Evolutionary conservation across 805 yeast genomes (phyloP).

Genomic region (Ogataea corticis): DNA sequence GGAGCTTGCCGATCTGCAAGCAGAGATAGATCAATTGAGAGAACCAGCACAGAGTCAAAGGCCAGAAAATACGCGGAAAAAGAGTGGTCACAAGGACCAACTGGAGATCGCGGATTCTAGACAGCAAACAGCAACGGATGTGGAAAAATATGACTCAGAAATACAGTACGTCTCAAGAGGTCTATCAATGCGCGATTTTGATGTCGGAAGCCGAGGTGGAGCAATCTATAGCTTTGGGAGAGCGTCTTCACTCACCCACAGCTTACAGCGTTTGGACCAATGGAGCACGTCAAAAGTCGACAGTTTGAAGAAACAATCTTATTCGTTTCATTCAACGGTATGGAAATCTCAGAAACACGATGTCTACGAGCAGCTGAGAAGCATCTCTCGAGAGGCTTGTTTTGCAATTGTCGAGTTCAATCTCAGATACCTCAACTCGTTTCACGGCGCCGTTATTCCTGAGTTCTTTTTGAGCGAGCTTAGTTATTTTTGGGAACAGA

Average conservation of each 20-base stretch:
- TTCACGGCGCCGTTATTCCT: conserved; percentile 4
- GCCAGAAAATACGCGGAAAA: no score
- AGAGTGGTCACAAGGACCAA: no score
- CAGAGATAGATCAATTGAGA: neutral
- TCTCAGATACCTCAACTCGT: neutral
- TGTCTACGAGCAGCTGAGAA: neutral
- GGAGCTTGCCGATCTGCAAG: neutral
- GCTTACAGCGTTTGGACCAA: neutral
- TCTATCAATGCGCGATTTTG: neutral
- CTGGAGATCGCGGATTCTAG: no score
- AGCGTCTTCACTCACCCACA: neutral
- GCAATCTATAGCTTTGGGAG: neutral
- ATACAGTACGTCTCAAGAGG: conserved; percentile 6
- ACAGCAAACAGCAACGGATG: neutral
- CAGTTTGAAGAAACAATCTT: neutral
- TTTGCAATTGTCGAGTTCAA: neutral
- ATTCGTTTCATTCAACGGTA: neutral
- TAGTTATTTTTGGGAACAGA: neutral
- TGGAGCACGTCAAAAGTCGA: neutral
- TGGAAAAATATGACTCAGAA: conserved; percentile 5
- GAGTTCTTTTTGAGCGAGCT: conserved; percentile 1
- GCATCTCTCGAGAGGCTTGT: neutral
- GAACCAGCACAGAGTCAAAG: no score
- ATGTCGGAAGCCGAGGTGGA: neutral
- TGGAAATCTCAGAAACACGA: neutral